Conservation (phyloP, 2,329 filamentous ascomycete genomes). For the Leptographium procerum region DNA sequence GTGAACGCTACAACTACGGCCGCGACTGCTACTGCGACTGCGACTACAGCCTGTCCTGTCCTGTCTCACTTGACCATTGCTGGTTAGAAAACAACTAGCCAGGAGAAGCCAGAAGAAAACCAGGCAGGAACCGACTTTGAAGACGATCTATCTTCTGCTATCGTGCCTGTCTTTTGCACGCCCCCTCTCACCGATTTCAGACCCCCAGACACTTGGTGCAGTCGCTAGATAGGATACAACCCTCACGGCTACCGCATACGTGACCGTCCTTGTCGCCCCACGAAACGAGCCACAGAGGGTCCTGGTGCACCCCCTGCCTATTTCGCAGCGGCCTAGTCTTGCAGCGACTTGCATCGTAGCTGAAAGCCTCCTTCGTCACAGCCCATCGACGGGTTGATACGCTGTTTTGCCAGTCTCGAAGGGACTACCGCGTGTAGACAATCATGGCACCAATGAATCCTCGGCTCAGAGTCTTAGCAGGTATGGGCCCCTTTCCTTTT, state of each 20-base stretch:
- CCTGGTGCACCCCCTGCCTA: not conserved
- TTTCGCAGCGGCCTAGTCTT: not conserved
- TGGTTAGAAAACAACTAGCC: not conserved
- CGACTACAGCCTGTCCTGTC: not conserved
- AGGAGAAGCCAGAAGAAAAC: not conserved
- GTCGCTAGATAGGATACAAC: not conserved
- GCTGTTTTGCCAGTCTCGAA: not conserved
- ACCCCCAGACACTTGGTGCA: not conserved
- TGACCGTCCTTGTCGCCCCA: not conserved
- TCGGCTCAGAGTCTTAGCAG: conserved; percentile 50
- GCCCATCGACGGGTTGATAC: not conserved
- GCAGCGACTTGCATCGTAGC: not conserved
- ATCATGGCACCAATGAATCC: conserved; percentile 49
- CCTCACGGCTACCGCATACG: not conserved
- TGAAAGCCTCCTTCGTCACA: not conserved
- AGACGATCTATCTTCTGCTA: not conserved
- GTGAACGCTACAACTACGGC: not conserved
- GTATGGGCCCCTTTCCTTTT: conserved; percentile 29
- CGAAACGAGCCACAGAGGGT: not conserved
- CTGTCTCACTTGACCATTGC: not conserved
- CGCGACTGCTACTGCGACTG: too few species aligned
- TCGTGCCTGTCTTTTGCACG: not conserved
- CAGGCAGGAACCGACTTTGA: not conserved
- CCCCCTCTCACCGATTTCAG: not conserved
- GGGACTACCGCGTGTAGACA: conserved; percentile 3